These are phyloP conservation scores for Medicago arabica DNA, from an alignment of 306 rosid species.

Conservation along the genomic window DNA sequence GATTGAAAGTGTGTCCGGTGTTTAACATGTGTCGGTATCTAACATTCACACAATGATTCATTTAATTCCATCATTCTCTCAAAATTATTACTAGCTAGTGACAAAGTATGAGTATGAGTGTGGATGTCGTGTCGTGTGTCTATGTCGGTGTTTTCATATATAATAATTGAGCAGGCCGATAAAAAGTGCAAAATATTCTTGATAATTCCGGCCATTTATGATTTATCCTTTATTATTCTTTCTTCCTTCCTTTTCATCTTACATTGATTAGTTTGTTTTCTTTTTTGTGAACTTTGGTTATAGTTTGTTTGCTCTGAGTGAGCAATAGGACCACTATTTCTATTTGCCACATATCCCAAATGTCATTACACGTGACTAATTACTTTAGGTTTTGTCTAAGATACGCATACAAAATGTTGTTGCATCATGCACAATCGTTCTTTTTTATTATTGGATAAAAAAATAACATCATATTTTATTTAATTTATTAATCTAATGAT, in stretches of 20 bases:
- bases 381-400: background rate
- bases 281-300: slow-evolving; percentile 61
- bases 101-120: background rate
- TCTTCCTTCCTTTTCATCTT: slow-evolving; percentile 15
- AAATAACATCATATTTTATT: too few relatives aligned
- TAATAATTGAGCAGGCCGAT: slow-evolving; percentile 34
- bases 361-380: slow-evolving; percentile 51
- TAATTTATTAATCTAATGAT: too few relatives aligned
- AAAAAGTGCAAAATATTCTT: slow-evolving; percentile 38
- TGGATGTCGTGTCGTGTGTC: background rate
- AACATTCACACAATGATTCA: too few relatives aligned
- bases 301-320: slow-evolving; percentile 44
- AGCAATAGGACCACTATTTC: slow-evolving; percentile 32
- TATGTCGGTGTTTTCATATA: background rate
- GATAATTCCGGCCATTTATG: slow-evolving; percentile 44
- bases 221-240: slow-evolving; percentile 39
- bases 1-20: background rate
- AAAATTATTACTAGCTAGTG: background rate
- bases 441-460: too few relatives aligned
- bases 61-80: background rate
- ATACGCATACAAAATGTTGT: too few relatives aligned
- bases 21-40: background rate
- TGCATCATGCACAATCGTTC: too few relatives aligned
- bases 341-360: slow-evolving; percentile 53
- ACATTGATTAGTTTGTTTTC: slow-evolving; percentile 48